phyloP scores from a whole-genome alignment of 1,139 yeast genomes.

The Pichia sp. region DNA sequence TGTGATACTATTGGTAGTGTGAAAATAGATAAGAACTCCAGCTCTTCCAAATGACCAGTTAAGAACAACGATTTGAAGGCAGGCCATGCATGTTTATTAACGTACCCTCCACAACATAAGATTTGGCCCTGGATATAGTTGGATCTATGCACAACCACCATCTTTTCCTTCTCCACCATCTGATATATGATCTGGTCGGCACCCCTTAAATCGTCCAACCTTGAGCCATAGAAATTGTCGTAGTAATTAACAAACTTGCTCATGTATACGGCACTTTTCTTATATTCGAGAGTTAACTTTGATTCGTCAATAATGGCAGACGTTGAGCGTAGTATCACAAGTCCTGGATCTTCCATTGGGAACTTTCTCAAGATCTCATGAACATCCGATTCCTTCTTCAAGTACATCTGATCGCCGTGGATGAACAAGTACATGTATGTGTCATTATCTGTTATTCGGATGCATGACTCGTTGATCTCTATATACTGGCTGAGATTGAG shows the following conservation, averaged over 20 bases:
- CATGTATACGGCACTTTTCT: neutral
- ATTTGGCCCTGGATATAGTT: conserved; percentile 14
- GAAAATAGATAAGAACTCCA: neutral
- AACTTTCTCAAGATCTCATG: conserved; percentile 7
- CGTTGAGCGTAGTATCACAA: neutral
- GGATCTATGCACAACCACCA: conserved; percentile 10
- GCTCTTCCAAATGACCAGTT: neutral
- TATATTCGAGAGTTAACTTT: neutral
- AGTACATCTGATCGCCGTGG: conserved; percentile 7
- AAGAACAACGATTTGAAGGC: neutral
- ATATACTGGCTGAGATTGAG: conserved; percentile 1
- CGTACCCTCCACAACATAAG: conserved; percentile 12
- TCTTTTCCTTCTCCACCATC: neutral
- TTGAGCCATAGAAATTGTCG: neutral
- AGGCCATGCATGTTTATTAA: conserved; percentile 3
- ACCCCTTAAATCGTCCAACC: conserved; percentile 11
- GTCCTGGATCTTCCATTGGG: conserved; percentile 3
- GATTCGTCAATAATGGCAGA: too few relatives aligned
- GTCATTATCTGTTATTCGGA: conserved; percentile 1
- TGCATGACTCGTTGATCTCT: conserved; percentile 11
- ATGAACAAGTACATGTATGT: neutral
- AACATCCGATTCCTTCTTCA: conserved; percentile 7
- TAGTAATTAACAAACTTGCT: neutral
- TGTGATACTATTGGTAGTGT: conserved; percentile 2
- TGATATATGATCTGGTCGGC: conserved; percentile 12